phyloP scores from a whole-genome alignment of 2,329 filamentous ascomycete species.

The Arthrobotrys pseudoclavata region DNA sequence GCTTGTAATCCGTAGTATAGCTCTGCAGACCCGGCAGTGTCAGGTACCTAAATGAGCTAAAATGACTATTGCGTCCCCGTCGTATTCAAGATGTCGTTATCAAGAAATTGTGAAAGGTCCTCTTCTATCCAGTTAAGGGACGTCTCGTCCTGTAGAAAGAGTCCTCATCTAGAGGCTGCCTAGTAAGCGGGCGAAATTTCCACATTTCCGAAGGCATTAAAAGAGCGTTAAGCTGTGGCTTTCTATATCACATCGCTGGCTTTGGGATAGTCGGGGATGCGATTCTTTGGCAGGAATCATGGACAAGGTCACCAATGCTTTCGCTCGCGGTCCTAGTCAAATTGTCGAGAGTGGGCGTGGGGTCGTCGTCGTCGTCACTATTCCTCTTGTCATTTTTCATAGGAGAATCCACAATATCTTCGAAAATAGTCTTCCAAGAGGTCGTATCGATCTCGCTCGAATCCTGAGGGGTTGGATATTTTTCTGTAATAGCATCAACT shows the following conservation, averaged over 20 bases:
- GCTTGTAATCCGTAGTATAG: no score
- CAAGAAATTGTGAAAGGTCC: background rate
- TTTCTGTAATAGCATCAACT: slow-evolving; percentile 18
- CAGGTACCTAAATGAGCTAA: no score
- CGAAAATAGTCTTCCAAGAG: slow-evolving; percentile 21
- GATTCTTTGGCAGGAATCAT: background rate
- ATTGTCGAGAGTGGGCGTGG: background rate
- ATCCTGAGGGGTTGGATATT: slow-evolving; percentile 7
- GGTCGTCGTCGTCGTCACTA: background rate
- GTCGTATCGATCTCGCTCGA: background rate
- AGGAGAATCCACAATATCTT: background rate
- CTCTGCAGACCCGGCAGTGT: no score
- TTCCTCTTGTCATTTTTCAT: background rate
- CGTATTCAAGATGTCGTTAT: background rate
- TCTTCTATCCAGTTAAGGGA: background rate
- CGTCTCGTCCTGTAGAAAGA: background rate
- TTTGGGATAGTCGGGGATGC: background rate
- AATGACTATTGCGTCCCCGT: background rate
- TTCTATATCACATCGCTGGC: background rate
- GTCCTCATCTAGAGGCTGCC: background rate
- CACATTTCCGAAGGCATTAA: background rate
- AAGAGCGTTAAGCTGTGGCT: background rate
- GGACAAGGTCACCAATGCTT: background rate
- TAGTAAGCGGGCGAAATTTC: slow-evolving; percentile 8
- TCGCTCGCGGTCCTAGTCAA: background rate